Percentiles rank a stretch among this genome's conserved stretches.
These are phyloP conservation scores for Raffaelea albimanens DNA, from an alignment of 2,329 filamentous ascomycete species.

Conservation along the genomic window DNA sequence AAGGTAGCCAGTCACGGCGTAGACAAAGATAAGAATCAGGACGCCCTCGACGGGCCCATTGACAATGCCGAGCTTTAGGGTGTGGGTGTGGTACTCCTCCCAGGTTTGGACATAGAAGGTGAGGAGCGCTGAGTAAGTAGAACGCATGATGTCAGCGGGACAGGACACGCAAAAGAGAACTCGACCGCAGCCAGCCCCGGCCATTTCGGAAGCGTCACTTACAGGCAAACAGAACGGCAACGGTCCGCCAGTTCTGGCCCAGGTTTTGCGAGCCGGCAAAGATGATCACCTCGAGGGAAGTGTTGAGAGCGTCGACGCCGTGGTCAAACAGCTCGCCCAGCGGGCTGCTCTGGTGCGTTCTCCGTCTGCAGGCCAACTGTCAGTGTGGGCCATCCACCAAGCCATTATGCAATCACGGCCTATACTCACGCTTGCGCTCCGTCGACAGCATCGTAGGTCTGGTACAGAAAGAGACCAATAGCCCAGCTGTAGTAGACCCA, in stretches of 20 bases:
- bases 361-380: slow-evolving; percentile 45
- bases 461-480: slow-evolving; percentile 83
- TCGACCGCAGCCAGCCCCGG: too few species aligned
- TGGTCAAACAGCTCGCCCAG: slow-evolving; percentile 96
- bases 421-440: slow-evolving; percentile 74
- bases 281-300: slow-evolving; percentile 82
- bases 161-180: neutral
- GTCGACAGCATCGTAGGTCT: slow-evolving; percentile 97
- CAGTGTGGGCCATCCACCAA: neutral
- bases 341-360: slow-evolving; percentile 86
- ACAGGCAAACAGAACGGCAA: slow-evolving; percentile 76
- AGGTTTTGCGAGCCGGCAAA: slow-evolving; percentile 91
- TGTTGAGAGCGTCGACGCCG: slow-evolving; percentile 94
- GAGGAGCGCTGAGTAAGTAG: slow-evolving; percentile 50
- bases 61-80: slow-evolving; percentile 80
- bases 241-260: slow-evolving; percentile 84
- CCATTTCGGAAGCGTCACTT: too few species aligned
- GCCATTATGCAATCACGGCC: neutral
- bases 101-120: slow-evolving; percentile 99
- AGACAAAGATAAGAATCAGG: slow-evolving; percentile 72
- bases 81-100: slow-evolving; percentile 98
- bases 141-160: slow-evolving; percentile 11
- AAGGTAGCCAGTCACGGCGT: slow-evolving; percentile 71
- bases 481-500: slow-evolving; percentile 97
- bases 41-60: slow-evolving; percentile 95